Percentiles rank a stretch among this genome's conserved stretches.
phyloP scores from a whole-genome alignment of 2,329 filamentous ascomycete genomes.

The Trichoderma koningiopsis region DNA sequence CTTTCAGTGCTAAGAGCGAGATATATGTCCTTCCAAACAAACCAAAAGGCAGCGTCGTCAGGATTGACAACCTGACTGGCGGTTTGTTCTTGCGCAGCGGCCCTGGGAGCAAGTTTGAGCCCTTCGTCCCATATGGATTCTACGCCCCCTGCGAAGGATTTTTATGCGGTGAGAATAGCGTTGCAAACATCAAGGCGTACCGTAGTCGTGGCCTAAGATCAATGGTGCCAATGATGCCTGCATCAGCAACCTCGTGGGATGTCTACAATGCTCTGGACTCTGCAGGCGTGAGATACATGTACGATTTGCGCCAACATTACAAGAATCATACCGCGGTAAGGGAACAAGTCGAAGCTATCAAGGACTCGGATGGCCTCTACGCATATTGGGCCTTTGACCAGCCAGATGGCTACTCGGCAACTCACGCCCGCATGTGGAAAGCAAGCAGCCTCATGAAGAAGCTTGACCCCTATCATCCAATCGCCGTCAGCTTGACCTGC shows the following conservation, averaged over 20 bases:
- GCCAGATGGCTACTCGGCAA: conserved; percentile 58
- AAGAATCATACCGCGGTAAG: conserved; percentile 46
- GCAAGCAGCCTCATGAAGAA: conserved; percentile 49
- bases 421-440: conserved; percentile 49
- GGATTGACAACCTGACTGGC: conserved; percentile 50
- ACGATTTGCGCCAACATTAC: conserved; percentile 48
- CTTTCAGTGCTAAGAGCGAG: conserved; percentile 42
- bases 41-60: conserved; percentile 46
- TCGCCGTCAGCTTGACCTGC: conserved; percentile 62
- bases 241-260: conserved; percentile 36
- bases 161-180: conserved; percentile 40
- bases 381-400: conserved; percentile 52
- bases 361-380: conserved; percentile 44
- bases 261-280: conserved; percentile 45
- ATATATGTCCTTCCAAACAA: conserved; percentile 49
- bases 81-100: conserved; percentile 45
- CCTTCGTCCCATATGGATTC: conserved; percentile 49
- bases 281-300: conserved; percentile 47
- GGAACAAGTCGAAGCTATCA: conserved; percentile 44
- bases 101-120: conserved; percentile 42
- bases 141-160: conserved; percentile 49
- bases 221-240: conserved; percentile 48
- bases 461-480: conserved; percentile 63
- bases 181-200: conserved; percentile 40
- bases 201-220: conserved; percentile 46